Conservation (phyloP, 805 yeast genomes). For the Candida tallmaniae region DNA sequence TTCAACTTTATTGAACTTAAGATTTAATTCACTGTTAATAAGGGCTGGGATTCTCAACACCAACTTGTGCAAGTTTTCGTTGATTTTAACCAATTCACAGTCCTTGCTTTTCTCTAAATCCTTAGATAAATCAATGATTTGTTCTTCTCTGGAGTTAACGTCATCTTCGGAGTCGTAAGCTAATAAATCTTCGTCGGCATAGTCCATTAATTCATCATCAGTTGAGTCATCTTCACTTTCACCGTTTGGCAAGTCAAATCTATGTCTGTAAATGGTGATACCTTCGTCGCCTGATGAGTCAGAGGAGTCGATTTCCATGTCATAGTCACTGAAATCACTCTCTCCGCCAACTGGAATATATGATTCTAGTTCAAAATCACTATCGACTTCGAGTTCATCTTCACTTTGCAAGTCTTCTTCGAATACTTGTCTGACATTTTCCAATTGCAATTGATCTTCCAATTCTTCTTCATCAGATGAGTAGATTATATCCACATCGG, state of each 20-base stretch:
- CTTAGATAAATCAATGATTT: slow-evolving; percentile 35
- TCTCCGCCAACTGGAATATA: slow-evolving; percentile 29
- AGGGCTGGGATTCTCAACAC: slow-evolving; percentile 39
- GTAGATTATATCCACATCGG: slow-evolving; percentile 22
- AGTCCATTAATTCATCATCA: slow-evolving; percentile 30
- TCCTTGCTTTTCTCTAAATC: slow-evolving; percentile 42
- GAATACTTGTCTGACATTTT: slow-evolving; percentile 32
- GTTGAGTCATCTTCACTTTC: slow-evolving; percentile 28
- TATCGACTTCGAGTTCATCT: slow-evolving; percentile 21
- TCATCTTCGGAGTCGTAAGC: slow-evolving; percentile 27
- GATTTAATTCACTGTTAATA: slow-evolving; percentile 35
- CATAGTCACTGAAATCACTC: slow-evolving; percentile 18
- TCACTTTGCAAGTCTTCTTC: slow-evolving; percentile 31
- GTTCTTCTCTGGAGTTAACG: slow-evolving; percentile 17
- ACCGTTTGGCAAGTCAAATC: slow-evolving; percentile 35
- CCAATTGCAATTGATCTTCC: slow-evolving; percentile 30
- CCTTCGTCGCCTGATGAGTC: slow-evolving; percentile 38
- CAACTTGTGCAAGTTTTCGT: slow-evolving; percentile 36
- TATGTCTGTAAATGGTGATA: slow-evolving; percentile 38
- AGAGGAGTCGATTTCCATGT: slow-evolving; percentile 21
- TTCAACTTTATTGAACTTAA: slow-evolving; percentile 35
- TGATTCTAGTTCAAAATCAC: slow-evolving; percentile 15
- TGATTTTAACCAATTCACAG: slow-evolving; percentile 37
- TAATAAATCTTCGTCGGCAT: slow-evolving; percentile 20
- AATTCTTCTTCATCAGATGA: slow-evolving; percentile 26